phyloP scores from a whole-genome alignment of 2,329 filamentous ascomycete species.

The Neopestalotiopsis rosae region DNA sequence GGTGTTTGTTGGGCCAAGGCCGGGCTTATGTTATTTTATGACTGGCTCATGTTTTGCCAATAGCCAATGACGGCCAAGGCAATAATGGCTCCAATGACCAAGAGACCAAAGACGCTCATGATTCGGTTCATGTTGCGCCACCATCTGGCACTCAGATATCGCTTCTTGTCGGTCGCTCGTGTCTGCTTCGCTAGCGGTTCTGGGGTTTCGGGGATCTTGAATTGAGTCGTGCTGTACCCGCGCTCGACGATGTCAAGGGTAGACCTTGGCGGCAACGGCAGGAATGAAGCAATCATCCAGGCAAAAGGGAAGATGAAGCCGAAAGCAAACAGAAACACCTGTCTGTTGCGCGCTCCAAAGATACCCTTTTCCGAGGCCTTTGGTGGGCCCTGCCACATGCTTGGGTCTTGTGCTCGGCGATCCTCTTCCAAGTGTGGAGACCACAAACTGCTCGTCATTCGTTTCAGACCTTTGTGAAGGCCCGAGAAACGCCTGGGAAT shows the following conservation, averaged over 20 bases:
- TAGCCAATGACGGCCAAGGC: conserved; percentile 58
- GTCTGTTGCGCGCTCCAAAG: conserved; percentile 72
- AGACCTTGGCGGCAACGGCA: conserved; percentile 71
- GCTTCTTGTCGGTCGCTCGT: conserved; percentile 46
- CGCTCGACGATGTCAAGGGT: conserved; percentile 56
- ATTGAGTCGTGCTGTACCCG: conserved; percentile 44
- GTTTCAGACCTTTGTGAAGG: conserved; percentile 41
- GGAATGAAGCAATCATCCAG: conserved; percentile 80
- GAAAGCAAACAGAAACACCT: conserved; percentile 75
- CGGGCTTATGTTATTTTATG: neutral
- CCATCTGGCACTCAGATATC: conserved; percentile 60
- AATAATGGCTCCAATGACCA: conserved; percentile 57
- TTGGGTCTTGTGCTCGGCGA: conserved; percentile 61
- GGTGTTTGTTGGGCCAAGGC: neutral
- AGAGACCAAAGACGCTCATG: conserved; percentile 61
- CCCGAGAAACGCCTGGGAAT: conserved; percentile 38
- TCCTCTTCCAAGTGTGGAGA: conserved; percentile 75
- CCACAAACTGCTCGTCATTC: conserved; percentile 69
- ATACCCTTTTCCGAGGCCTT: conserved; percentile 64
- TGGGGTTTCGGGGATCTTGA: conserved; percentile 41
- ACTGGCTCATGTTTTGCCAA: conserved; percentile 40
- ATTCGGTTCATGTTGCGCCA: conserved; percentile 64
- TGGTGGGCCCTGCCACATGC: conserved; percentile 76
- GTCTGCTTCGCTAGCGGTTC: conserved; percentile 37
- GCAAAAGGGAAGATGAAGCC: conserved; percentile 82